Evolutionary conservation across 306 rosid genomes (phyloP).

Genomic region (Cicer chorassanicum): DNA sequence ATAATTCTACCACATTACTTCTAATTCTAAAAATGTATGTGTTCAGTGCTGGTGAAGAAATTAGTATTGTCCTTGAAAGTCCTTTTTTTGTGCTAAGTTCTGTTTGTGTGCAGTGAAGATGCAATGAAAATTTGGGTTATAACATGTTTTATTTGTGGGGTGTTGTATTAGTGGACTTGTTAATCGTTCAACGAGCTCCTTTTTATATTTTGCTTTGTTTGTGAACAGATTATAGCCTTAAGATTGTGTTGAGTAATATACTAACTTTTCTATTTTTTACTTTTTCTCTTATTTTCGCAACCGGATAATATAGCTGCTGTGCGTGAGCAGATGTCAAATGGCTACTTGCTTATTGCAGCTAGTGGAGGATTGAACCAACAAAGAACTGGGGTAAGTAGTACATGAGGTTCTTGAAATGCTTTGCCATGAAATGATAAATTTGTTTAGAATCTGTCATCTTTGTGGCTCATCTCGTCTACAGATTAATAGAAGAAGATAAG

Average conservation of each 20-base stretch:
- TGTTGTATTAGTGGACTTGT: neutral
- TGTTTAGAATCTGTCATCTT: conserved; percentile 25
- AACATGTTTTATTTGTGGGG: conserved; percentile 3
- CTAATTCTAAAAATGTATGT: neutral
- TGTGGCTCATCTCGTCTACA: conserved; percentile 13
- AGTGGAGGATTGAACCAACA: conserved; percentile 98
- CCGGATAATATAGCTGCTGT: conserved; percentile 62
- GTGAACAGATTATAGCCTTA: neutral
- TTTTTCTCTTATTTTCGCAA: conserved; percentile 37
- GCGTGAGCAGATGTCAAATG: conserved; percentile 69
- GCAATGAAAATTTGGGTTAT: neutral
- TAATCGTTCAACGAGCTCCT: conserved; percentile 1
- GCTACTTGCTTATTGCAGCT: conserved; percentile 91
- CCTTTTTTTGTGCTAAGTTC: too few species aligned
- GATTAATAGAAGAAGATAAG: neutral
- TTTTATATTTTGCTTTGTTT: conserved; percentile 24
- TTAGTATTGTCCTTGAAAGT: neutral
- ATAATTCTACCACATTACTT: conserved; percentile 11
- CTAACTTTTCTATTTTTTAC: conserved; percentile 23
- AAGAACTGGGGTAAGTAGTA: conserved; percentile 87
- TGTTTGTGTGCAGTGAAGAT: too few species aligned
- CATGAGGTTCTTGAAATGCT: conserved; percentile 33
- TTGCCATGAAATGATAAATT: neutral
- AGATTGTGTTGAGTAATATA: conserved; percentile 15
- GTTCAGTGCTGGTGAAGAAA: neutral